These are phyloP conservation scores for Cubamyces sp. DNA, from an alignment of 768 basidiomycete genomes.

Conservation along the genomic window DNA sequence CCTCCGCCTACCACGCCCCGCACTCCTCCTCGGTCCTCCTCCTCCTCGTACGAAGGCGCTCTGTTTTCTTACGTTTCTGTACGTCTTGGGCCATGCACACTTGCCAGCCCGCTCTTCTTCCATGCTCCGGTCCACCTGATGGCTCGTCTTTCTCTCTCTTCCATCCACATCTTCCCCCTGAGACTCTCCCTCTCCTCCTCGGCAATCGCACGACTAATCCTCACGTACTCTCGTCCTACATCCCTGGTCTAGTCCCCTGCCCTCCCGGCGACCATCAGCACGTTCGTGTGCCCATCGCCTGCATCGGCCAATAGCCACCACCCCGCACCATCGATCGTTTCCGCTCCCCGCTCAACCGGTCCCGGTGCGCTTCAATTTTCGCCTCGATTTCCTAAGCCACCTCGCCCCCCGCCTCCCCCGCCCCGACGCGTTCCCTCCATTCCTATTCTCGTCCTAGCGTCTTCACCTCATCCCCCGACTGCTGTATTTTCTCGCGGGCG, in stretches of 20 bases:
- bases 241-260: background rate
- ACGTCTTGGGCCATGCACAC: constrained; percentile 9
- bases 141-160: background rate
- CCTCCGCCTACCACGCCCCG: background rate
- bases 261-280: constrained; percentile 13
- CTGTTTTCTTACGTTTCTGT: constrained; percentile 17
- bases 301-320: constrained; percentile 8
- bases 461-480: background rate
- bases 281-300: constrained; percentile 13
- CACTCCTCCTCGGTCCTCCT: background rate
- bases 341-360: constrained; percentile 1
- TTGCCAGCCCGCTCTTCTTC: constrained; percentile 1
- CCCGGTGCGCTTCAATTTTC: constrained; percentile 4
- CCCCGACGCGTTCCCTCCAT: background rate
- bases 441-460: background rate
- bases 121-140: constrained; percentile 13
- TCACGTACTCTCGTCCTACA: constrained; percentile 7
- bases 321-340: constrained; percentile 3
- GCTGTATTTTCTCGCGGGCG: background rate
- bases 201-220: constrained; percentile 18
- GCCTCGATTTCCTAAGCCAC: too few species aligned
- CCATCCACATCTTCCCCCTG: background rate
- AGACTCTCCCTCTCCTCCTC: constrained; percentile 4
- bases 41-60: background rate
- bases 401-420: background rate